phyloP scores from a whole-genome alignment of 2,329 filamentous ascomycete genomes.

The Pochonia chlamydosporia region DNA sequence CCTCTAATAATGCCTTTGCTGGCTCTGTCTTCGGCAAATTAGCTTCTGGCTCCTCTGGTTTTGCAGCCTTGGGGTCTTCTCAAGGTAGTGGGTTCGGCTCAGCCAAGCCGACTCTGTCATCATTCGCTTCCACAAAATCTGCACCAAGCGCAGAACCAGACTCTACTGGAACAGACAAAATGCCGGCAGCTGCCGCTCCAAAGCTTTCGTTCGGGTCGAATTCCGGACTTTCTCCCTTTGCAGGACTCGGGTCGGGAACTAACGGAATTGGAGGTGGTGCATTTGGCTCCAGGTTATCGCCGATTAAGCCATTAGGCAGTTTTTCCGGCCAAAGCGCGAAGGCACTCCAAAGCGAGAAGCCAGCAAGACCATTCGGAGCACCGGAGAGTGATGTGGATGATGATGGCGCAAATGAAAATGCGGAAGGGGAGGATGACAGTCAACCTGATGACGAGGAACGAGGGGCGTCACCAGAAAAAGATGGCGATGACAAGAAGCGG shows the following conservation, averaged over 20 bases:
- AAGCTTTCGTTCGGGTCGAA: conserved; percentile 45
- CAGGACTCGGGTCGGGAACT: conserved; percentile 31
- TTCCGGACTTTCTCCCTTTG: conserved; percentile 41
- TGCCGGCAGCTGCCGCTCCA: conserved; percentile 27
- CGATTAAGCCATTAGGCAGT: conserved; percentile 48
- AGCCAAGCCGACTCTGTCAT: conserved; percentile 26
- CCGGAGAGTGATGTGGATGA: conserved; percentile 57
- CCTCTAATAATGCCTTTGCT: conserved; percentile 59
- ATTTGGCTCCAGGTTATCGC: conserved; percentile 32
- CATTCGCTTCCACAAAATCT: conserved; percentile 22
- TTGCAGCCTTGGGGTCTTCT: conserved; percentile 47
- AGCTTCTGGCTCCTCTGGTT: conserved; percentile 57
- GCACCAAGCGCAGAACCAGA: not conserved
- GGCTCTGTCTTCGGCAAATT: conserved; percentile 64
- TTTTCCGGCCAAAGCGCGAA: conserved; percentile 61
- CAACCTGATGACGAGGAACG: conserved; percentile 42
- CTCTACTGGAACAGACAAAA: not conserved
- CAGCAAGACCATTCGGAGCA: conserved; percentile 70
- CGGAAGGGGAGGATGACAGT: conserved; percentile 34
- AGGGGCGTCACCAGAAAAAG: conserved; percentile 42
- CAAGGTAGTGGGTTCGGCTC: conserved; percentile 46
- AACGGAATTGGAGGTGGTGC: conserved; percentile 42
- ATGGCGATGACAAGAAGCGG: conserved; percentile 60
- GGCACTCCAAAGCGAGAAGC: conserved; percentile 50
- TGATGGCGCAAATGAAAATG: conserved; percentile 33